Evolutionary conservation across 345 rosid genomes (phyloP).

Genomic region (Eucalyptus marginata): DNA sequence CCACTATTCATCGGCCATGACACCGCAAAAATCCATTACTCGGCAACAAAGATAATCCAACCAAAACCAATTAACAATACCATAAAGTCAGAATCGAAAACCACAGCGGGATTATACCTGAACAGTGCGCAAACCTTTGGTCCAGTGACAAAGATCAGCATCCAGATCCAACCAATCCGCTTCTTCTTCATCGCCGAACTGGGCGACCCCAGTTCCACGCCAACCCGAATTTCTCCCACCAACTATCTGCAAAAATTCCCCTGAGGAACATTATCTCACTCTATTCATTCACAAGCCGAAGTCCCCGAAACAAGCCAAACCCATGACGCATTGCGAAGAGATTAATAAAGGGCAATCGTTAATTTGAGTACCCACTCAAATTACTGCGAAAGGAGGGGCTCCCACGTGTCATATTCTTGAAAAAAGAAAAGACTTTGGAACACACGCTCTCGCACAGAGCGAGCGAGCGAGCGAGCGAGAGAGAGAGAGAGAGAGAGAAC

Average conservation of each 20-base stretch:
- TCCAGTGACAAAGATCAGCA: constrained; percentile 69
- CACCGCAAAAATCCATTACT: background rate
- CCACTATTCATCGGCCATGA: constrained; percentile 43
- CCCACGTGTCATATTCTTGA: background rate
- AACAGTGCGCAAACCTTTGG: constrained; percentile 61
- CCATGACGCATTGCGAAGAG: background rate
- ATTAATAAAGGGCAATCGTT: background rate
- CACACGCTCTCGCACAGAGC: background rate
- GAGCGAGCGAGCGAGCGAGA: background rate
- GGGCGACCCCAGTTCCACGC: constrained; percentile 17
- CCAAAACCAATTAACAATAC: background rate
- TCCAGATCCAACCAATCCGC: constrained; percentile 65
- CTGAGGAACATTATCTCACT: background rate
- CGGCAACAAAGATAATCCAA: background rate
- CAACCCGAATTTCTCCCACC: constrained; percentile 40
- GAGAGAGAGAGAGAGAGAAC: background rate
- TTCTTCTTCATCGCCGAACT: constrained; percentile 11
- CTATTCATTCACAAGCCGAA: background rate
- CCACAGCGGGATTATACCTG: constrained; percentile 30
- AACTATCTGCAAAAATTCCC: constrained; percentile 31
- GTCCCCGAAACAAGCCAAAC: background rate
- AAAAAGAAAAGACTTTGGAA: background rate
- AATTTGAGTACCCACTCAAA: background rate
- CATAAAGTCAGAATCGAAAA: background rate
- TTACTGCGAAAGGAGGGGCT: background rate